Evolutionary conservation across 305 asterid species (phyloP).

Genomic region (Solanum hybrid): DNA sequence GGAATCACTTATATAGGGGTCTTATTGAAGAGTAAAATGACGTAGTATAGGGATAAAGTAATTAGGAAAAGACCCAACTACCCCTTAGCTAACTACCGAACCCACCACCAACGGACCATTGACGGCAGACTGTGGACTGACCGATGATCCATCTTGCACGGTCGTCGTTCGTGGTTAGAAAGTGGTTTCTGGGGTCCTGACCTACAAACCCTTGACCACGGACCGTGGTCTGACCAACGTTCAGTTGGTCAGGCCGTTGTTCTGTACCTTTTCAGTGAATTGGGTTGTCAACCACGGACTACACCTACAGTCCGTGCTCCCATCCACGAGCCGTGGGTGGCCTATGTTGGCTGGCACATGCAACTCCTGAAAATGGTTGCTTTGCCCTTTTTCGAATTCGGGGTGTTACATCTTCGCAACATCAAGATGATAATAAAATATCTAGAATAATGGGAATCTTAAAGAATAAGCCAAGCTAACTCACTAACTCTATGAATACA

Average conservation of each 20-base stretch:
- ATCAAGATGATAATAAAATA: too few relatives aligned
- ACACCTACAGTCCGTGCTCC: background rate
- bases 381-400: background rate
- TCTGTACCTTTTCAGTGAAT: background rate
- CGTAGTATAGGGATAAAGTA: background rate
- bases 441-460: background rate
- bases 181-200: background rate
- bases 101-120: background rate
- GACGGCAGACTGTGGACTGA: background rate
- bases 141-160: background rate
- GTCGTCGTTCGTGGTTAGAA: background rate
- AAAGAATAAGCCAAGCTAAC: background rate
- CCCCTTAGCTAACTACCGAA: background rate
- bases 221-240: background rate
- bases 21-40: background rate
- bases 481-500: background rate
- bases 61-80: background rate
- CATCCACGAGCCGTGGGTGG: background rate
- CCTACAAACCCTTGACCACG: background rate
- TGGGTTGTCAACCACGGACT: background rate
- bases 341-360: background rate
- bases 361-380: background rate
- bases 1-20: background rate
- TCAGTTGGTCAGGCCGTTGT: background rate
- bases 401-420: background rate